Conservation (phyloP, 2,329 filamentous ascomycete species). For the Ceratocystis destructans region DNA sequence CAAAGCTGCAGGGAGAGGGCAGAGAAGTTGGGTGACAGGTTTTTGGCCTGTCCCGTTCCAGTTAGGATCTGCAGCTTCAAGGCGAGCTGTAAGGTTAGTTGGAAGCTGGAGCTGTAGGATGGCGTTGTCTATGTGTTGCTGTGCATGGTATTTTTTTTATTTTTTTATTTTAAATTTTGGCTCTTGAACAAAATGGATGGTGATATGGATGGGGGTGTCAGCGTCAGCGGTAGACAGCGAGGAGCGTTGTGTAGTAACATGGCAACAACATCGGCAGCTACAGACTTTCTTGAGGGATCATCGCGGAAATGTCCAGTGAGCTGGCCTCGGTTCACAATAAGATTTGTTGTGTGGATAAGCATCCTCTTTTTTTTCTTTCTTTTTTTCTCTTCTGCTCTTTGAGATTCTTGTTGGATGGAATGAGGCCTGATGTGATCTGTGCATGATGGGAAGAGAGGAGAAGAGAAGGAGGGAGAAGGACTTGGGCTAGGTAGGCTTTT, state of each 20-base stretch:
- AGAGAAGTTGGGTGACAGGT: background rate
- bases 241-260: too few species aligned
- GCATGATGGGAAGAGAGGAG: background rate
- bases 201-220: too few species aligned
- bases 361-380: background rate
- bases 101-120: background rate
- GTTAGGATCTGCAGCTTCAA: background rate
- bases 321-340: background rate
- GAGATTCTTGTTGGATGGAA: background rate
- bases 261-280: too few species aligned
- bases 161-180: too few species aligned
- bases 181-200: too few species aligned
- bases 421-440: conserved; percentile 4
- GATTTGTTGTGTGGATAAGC: background rate
- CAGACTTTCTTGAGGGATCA: too few species aligned
- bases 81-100: background rate
- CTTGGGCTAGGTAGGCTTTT: background rate
- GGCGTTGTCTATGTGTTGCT: background rate
- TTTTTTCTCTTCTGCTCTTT: background rate
- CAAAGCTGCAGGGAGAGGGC: background rate
- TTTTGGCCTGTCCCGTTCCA: background rate
- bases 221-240: too few species aligned
- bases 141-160: background rate
- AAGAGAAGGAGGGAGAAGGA: background rate
- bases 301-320: background rate